Evolutionary conservation across 148 eudicot genomes (phyloP), one percentile per base, ranked within the genome.

Genomic region (Silene latifolia): DNA sequence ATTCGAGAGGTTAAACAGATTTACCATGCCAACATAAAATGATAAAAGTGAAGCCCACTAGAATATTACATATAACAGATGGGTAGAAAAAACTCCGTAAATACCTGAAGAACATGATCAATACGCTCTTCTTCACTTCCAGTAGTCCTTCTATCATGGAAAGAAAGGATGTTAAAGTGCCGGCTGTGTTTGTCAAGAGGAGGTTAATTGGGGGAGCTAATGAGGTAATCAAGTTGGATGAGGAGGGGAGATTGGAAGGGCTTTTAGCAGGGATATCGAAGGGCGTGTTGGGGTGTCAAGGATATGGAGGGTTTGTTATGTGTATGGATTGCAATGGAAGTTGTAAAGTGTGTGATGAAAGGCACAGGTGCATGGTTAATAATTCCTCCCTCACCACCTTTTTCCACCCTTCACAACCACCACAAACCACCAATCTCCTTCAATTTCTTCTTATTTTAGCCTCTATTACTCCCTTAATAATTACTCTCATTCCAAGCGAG

Each of bases 111-210:
- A 56, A 86, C 91, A 83, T 95, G 92, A 79, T 95, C 98, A 48
- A 95, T 69, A 78, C 97, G 88, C 21, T 97, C 96, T 70, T 80
- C 90, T 83, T 77, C 80, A 74, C 89, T 86, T 71, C 97, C 93
- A 24, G 92, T 87, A 95, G 80, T 81, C 87, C 89, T 80, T 95
- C 96, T 83, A 95, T 86, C 98, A 95, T 95, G n/a, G n/a, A n/a
- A n/a, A n/a, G n/a, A 44, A 85, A 86, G 74, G 90, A 80, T 59
- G 89, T 88, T 27, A 88, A 77, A 57, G 88, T 94, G 44, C 97
- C 98, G 6, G 68, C 83, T 4, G 89, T 91, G 79, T 94, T 94
- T 73, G 85, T 94, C 19, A 90, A 87, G 59, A 92, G 97, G 24
- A 87, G 89, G 67, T 53, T 91, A 53, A 87, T 94, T 56, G 98